Conservation (phyloP, 306 rosid genomes). For the Malus asiatica region DNA sequence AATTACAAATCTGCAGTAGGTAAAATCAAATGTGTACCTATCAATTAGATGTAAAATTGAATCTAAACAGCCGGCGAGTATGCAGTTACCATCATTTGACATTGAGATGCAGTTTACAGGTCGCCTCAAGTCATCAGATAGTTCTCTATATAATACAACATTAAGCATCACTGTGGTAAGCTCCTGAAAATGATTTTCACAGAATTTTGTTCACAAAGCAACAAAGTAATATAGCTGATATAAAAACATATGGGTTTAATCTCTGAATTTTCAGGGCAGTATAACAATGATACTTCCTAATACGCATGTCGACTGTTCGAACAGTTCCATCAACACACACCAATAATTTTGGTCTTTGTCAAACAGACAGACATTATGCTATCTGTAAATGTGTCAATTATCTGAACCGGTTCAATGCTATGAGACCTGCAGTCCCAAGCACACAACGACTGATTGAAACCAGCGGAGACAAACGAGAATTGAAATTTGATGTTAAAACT, state of each 20-base stretch:
- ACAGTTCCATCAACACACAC: constrained; percentile 98
- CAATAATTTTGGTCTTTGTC: constrained; percentile 75
- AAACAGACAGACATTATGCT: constrained; percentile 87
- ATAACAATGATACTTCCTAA: constrained; percentile 51
- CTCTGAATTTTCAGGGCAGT: neutral
- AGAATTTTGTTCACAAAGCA: neutral
- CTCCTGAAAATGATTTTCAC: neutral
- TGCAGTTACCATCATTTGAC: constrained; percentile 89
- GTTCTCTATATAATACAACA: constrained; percentile 48
- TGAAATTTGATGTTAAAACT: no score
- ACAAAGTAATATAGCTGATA: neutral
- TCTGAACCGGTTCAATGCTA: constrained; percentile 82
- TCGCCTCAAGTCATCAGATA: constrained; percentile 70
- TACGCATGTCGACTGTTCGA: constrained; percentile 73
- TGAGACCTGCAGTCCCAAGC: constrained; percentile 97
- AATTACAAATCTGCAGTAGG: neutral
- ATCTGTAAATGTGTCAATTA: constrained; percentile 71
- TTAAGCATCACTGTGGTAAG: neutral
- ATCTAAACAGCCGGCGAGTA: constrained; percentile 81
- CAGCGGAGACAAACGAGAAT: constrained; percentile 49
- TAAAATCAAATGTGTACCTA: constrained; percentile 35
- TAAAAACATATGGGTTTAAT: neutral
- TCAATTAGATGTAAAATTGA: constrained; percentile 71
- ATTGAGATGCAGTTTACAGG: constrained; percentile 88
- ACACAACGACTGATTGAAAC: constrained; percentile 87